Evolutionary conservation across 192 early-diverging fungal species (phyloP), one percentile per base, ranked within the genome.

Genomic region (Backusella tuberculispora): DNA sequence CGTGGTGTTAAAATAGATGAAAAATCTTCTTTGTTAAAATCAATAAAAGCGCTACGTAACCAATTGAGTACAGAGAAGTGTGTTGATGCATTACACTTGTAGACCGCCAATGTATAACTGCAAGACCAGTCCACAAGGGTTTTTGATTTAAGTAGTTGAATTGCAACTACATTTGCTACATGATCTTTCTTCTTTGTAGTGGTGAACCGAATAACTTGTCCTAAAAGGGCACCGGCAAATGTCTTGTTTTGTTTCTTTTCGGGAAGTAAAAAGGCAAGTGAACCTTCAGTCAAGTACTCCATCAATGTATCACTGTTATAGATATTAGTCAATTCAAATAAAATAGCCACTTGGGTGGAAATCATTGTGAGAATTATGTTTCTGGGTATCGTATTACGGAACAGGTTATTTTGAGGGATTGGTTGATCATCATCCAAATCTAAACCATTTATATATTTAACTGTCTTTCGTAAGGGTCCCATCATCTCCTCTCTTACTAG

Each of bases 401-500:
- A 69, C 0, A 69, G 0, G 24, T 26, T 17, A 15, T 26, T 47
- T 34, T 26, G 17, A 5, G 40, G 5, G 19, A 42, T 42, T 24
- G 40, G 14, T 15, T 15, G 21, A 1, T 21, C 21, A 3, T 47
- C 15, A 6, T 43, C 3, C 2, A 34, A 6, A 29, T 17, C 15
- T 8, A 10, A 13, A 26, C 26, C 26, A 4, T 13, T 19, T 10
- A 60, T 60, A 12, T 26, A 41, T 1, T 75, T 34, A 3, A 75
- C 21, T 0, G 66, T 45, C 19, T 68, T 12, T 8, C 65, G 34
- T 19, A 67, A 21, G 8, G 74, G 74, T 8, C 60, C 45, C 9
- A 64, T 21, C 0, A 75, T 1, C 6, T 66, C 34, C 40, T 75
- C 74, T 40, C 74, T 46, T 12, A 75, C 3, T 3, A 75, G 6